phyloP scores from a whole-genome alignment of 1,284 basidiomycete genomes.

The Moesziomyces sp. region DNA sequence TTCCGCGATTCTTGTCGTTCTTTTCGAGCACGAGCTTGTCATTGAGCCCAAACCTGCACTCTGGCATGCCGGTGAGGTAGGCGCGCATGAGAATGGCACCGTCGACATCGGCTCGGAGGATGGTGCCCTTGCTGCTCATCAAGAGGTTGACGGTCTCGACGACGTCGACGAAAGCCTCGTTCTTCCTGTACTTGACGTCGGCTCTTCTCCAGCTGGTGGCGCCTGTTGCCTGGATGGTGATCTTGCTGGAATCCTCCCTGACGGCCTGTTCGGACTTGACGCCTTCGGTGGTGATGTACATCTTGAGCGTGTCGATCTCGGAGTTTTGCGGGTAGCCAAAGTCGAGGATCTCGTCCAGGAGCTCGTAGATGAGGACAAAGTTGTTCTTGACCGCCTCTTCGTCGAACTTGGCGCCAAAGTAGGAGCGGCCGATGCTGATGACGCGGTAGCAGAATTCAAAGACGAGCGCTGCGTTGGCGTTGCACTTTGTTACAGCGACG shows the following conservation, averaged over 20 bases:
- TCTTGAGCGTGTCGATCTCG: conserved; percentile 95
- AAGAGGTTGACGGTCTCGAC: conserved; percentile 95
- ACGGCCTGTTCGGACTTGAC: conserved; percentile 83
- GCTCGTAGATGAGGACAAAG: conserved; percentile 72
- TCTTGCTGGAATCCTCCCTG: conserved; percentile 90
- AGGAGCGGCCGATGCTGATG: conserved; percentile 89
- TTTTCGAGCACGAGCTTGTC: conserved; percentile 97
- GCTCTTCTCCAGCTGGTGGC: conserved; percentile 91
- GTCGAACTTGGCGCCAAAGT: conserved; percentile 97
- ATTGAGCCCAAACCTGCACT: conserved; percentile 97
- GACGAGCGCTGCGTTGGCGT: conserved; percentile 95
- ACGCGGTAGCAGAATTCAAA: conserved; percentile 98
- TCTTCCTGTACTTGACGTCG: conserved; percentile 97
- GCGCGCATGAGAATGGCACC: conserved; percentile 98
- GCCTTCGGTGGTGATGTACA: conserved; percentile 97
- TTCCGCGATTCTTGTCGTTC: conserved; percentile 66
- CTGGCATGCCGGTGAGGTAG: conserved; percentile 92
- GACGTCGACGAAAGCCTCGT: conserved; percentile 97
- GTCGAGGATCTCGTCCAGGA: conserved; percentile 81
- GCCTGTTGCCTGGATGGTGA: conserved; percentile 94
- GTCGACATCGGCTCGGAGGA: conserved; percentile 95
- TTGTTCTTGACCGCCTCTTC: conserved; percentile 98
- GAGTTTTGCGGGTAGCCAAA: conserved; percentile 99
- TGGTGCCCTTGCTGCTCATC: conserved; percentile 94
- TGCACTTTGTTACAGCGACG: conserved; percentile 95